Evolutionary conservation across 208 protist genomes (phyloP), one percentile per base, ranked within the genome.

Genomic region (Crithidia fasciculata): DNA sequence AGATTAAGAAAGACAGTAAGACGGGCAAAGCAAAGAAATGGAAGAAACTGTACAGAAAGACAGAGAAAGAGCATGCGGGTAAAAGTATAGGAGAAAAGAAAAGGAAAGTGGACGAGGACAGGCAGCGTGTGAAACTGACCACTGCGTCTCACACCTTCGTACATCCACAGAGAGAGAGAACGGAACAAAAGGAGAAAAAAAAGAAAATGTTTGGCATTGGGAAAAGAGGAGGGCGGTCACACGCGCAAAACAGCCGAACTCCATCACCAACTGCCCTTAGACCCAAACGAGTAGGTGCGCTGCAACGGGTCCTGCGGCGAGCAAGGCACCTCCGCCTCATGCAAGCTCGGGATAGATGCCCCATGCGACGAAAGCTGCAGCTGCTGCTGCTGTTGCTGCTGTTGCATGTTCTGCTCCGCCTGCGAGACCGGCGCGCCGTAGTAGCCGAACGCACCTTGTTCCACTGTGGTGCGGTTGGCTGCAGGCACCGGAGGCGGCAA

Each of bases 81-180:
- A 28, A 28, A 28, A 28, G 28, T 28, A 28, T 28, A 61, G 36
- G 13, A 59, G 15, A 59, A 61, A 57, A 55, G 41, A 41, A 67
- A 67, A 47, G 28, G 40, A 39, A 74, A 60, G 28, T 65, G 58
- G 71, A 71, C 13, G 39, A 69, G 44, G 44, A 41, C 53, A 28
- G 28, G 28, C 28, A 28, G 28, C 28, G 28, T 28, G 28, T 28
- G 28, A 28, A 28, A 28, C 28, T 1, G 28, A 28, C 28, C 28
- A 1, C 28, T 28, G 28, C 28, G 28, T 28, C 28, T 28, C 28
- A 28, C 28, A 28, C 28, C 28, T 28, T 28, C 28, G 28, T 28
- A 1, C 28, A 28, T 28, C 28, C 28, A 28, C 28, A 28, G 28
- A 28, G 28, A 28, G 28, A 28, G 28, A 28, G 28, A 28, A 28